phyloP scores from a whole-genome alignment of 192 early-diverging fungal species.

The Diversispora epigaea region DNA sequence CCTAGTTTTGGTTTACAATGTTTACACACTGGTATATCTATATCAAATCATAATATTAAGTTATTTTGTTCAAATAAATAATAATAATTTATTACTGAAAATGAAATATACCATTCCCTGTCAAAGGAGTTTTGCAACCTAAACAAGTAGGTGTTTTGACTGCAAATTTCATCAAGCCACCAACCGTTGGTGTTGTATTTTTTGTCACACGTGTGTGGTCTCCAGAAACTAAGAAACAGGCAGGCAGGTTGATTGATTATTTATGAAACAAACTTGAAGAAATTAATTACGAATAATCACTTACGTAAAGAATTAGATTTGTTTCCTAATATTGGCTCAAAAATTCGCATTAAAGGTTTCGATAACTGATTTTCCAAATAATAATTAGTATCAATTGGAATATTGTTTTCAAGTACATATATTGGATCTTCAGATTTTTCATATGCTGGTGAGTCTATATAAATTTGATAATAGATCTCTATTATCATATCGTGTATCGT shows the following conservation, averaged over 20 bases:
- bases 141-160: slow-evolving; percentile 89
- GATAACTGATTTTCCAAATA: slow-evolving; percentile 96
- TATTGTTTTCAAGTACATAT: slow-evolving; percentile 96
- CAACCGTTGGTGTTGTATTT: slow-evolving; percentile 84
- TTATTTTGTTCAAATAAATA: neutral
- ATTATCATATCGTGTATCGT: too few relatives aligned
- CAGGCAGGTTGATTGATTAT: slow-evolving; percentile 8
- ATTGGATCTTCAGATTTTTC: slow-evolving; percentile 99
- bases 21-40: slow-evolving; percentile 76
- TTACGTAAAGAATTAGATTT: slow-evolving; percentile 79
- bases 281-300: slow-evolving; percentile 27
- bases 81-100: neutral
- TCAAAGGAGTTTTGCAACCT: slow-evolving; percentile 86
- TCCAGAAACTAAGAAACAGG: slow-evolving; percentile 51
- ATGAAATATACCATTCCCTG: slow-evolving; percentile 47
- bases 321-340: slow-evolving; percentile 93
- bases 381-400: slow-evolving; percentile 95
- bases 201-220: slow-evolving; percentile 78
- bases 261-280: neutral
- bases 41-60: neutral
- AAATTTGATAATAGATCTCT: neutral
- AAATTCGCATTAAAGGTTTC: slow-evolving; percentile 90
- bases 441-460: slow-evolving; percentile 77
- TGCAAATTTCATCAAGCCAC: slow-evolving; percentile 93
- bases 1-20: slow-evolving; percentile 70